Percentiles rank a stretch among this genome's conserved stretches.
phyloP scores from a whole-genome alignment of 2,329 filamentous ascomycete genomes.

The Sporothrix humicola region DNA sequence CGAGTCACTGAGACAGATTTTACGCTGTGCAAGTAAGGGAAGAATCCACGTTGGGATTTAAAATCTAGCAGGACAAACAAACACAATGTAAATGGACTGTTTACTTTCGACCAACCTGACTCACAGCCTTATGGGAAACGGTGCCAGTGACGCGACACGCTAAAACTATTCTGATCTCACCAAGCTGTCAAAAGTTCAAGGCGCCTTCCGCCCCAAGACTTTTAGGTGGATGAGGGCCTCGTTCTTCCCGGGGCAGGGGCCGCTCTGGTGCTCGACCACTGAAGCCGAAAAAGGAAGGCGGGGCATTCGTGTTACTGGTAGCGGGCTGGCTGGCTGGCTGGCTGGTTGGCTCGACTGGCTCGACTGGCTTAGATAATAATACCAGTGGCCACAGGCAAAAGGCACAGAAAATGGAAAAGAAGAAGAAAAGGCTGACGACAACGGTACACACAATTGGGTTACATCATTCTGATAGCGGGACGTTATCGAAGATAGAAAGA shows the following conservation, averaged over 20 bases:
- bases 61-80: too few species aligned
- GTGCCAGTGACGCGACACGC: background rate
- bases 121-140: conserved; percentile 2
- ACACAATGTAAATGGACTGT: background rate
- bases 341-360: background rate
- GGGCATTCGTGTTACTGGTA: background rate
- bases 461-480: conserved; percentile 9
- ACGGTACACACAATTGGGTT: background rate
- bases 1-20: too few species aligned
- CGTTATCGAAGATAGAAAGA: background rate
- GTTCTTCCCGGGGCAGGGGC: background rate
- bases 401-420: background rate
- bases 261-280: background rate
- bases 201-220: conserved; percentile 4
- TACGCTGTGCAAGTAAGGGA: too few species aligned
- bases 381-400: background rate
- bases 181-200: background rate
- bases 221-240: conserved; percentile 3
- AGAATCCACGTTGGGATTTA: too few species aligned
- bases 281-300: conserved; percentile 20
- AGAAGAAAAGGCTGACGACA: too few species aligned
- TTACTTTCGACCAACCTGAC: background rate
- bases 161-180: background rate
- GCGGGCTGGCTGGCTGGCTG: background rate
- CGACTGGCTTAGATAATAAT: conserved; percentile 1